These are phyloP conservation scores for Talaromyces sp. DNA, from an alignment of 2,329 filamentous ascomycete species.

Conservation along the genomic window DNA sequence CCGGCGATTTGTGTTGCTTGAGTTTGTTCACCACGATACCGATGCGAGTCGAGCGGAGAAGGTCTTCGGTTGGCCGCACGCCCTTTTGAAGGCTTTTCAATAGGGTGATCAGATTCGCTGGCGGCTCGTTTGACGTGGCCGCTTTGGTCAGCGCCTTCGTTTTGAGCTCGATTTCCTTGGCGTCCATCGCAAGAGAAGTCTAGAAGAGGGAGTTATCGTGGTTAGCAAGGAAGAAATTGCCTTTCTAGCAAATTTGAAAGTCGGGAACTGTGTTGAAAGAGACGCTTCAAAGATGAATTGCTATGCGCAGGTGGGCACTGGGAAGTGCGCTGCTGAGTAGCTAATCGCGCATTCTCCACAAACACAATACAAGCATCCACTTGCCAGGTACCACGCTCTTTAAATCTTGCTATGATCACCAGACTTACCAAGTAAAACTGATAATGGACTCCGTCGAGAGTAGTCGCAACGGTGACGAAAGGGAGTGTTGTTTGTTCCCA, in stretches of 20 bases:
- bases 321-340: not conserved
- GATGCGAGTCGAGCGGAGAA: constrained; percentile 85
- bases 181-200: constrained; percentile 58
- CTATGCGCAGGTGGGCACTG: not conserved
- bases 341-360: not conserved
- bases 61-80: constrained; percentile 79
- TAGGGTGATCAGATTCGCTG: constrained; percentile 66
- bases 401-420: not conserved
- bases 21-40: constrained; percentile 85
- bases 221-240: not conserved
- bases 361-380: not conserved
- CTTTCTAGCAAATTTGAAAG: not conserved
- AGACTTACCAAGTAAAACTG: not conserved
- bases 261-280: not conserved
- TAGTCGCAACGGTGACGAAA: not conserved
- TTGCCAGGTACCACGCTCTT: not conserved
- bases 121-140: constrained; percentile 66
- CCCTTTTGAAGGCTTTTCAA: constrained; percentile 76
- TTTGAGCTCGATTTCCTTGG: constrained; percentile 72
- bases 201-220: not conserved
- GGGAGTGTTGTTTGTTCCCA: not conserved
- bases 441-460: not conserved
- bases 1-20: constrained; percentile 70
- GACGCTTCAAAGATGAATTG: not conserved
- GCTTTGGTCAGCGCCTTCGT: constrained; percentile 79